Conservation (phyloP, 441 rosid species). For the Bocquillonia castaneifolia region DNA sequence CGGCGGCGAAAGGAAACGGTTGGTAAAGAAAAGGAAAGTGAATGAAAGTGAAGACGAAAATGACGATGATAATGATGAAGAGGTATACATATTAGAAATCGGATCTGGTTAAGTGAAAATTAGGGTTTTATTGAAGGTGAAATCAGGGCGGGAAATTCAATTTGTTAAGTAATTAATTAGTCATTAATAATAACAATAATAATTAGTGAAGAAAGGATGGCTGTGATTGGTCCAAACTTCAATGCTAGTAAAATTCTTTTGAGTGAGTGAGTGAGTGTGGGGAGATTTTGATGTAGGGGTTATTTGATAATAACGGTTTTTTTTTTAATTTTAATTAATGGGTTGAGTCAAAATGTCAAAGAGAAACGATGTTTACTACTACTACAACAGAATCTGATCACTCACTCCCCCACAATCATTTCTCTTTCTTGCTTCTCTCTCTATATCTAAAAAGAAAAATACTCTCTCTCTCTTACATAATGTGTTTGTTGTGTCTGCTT, state of each 20-base stretch:
- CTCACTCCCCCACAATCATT: conserved; percentile 42
- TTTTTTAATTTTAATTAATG: too few relatives aligned
- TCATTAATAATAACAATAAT: too few relatives aligned
- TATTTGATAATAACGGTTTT: conserved; percentile 50
- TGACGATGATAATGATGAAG: conserved; percentile 31
- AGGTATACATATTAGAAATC: conserved; percentile 30
- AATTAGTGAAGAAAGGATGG: conserved; percentile 2
- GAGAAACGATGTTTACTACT: conserved; percentile 30
- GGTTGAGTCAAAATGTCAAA: conserved; percentile 88
- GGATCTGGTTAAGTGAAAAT: conserved; percentile 21
- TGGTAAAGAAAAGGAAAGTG: conserved; percentile 65
- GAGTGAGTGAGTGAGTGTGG: conserved; percentile 23
- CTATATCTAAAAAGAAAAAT: conserved; percentile 23
- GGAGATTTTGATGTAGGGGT: too few relatives aligned
- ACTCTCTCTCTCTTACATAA: conserved; percentile 31
- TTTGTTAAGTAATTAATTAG: too few relatives aligned
- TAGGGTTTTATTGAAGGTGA: conserved; percentile 7
- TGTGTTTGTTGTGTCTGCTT: conserved; percentile 38
- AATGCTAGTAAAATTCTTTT: conserved; percentile 5
- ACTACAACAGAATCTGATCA: conserved; percentile 73
- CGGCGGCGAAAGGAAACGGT: conserved; percentile 32
- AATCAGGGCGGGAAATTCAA: conserved; percentile 2
- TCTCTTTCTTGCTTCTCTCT: conserved; percentile 29
- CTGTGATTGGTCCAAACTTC: conserved; percentile 23
- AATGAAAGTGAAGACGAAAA: conserved; percentile 29